Percentiles rank a stretch among this genome's conserved stretches.
Evolutionary conservation across 2,329 filamentous ascomycete species (phyloP).

Genomic region (Epichloe coenophiala): DNA sequence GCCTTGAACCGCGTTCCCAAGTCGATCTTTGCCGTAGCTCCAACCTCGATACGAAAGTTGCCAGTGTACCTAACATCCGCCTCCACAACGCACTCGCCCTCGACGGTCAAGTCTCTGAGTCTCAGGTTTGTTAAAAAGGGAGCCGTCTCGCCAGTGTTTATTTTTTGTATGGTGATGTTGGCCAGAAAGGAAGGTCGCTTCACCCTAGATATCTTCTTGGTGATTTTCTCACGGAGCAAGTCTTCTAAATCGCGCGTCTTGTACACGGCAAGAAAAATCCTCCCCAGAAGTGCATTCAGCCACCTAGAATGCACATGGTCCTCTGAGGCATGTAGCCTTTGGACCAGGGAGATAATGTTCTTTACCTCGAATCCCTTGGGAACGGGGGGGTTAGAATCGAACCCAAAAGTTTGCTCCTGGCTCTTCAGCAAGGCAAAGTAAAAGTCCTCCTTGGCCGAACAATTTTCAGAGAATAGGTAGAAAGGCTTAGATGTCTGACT

Average conservation of each 20-base stretch:
- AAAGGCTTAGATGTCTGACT: constrained; percentile 62
- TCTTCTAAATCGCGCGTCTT: constrained; percentile 71
- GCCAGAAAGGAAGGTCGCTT: constrained; percentile 86
- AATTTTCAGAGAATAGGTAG: constrained; percentile 88
- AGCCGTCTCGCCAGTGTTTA: constrained; percentile 75
- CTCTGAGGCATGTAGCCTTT: constrained; percentile 80
- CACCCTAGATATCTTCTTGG: constrained; percentile 89
- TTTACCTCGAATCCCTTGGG: constrained; percentile 69
- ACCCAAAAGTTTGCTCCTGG: constrained; percentile 54
- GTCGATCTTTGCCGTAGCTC: constrained; percentile 85
- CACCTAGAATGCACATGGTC: constrained; percentile 84
- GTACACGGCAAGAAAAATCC: constrained; percentile 79
- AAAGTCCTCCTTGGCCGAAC: constrained; percentile 95
- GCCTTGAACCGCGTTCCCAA: constrained; percentile 79
- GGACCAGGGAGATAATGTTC: constrained; percentile 79
- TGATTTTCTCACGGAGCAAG: constrained; percentile 71
- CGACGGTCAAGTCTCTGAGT: constrained; percentile 77
- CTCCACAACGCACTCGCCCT: constrained; percentile 80
- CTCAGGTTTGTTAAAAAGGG: constrained; percentile 82
- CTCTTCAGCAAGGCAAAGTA: constrained; percentile 86
- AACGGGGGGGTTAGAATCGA: constrained; percentile 47
- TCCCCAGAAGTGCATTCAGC: constrained; percentile 83
- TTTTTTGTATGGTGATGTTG: constrained; percentile 65
- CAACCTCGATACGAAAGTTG: constrained; percentile 78
- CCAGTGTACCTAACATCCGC: constrained; percentile 81